phyloP scores from a whole-genome alignment of 176 grass and related monocot genomes.

The Aegilops longissima region DNA sequence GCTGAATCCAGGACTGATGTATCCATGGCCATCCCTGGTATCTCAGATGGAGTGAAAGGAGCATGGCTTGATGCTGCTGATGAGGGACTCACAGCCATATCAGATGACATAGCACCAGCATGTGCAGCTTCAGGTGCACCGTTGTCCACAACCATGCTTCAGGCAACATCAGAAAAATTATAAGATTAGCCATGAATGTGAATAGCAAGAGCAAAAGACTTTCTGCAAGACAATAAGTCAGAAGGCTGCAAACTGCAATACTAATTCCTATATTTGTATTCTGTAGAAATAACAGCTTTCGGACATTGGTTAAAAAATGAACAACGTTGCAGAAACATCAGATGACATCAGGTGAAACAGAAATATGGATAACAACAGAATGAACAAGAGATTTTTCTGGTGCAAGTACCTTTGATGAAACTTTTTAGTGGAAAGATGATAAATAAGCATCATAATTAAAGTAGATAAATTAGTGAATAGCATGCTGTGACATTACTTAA shows the following conservation, averaged over 20 bases:
- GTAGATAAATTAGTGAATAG: conserved; percentile 17
- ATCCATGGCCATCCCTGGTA: conserved; percentile 87
- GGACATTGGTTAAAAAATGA: not conserved
- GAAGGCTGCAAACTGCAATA: not conserved
- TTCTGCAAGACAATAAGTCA: not conserved
- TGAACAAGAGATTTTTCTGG: not conserved
- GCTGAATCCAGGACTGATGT: conserved; percentile 67
- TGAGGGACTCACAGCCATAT: conserved; percentile 89
- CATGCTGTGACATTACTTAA: conserved; percentile 8
- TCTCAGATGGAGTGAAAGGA: conserved; percentile 81
- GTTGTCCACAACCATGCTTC: conserved; percentile 72
- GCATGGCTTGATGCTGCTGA: conserved; percentile 89
- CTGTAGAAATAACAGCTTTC: not conserved
- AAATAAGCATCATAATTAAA: conserved; percentile 11
- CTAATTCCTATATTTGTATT: not conserved
- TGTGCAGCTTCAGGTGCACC: conserved; percentile 46
- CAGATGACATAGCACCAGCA: conserved; percentile 64
- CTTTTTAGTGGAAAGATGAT: not conserved
- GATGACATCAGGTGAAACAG: not conserved
- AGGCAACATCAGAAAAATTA: conserved; percentile 27
- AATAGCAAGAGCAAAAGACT: not conserved
- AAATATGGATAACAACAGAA: conserved; percentile 20
- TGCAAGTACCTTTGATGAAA: conserved; percentile 3
- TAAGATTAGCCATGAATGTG: not conserved
- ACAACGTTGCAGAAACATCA: conserved; percentile 4